A percentile compares a stretch with the other conserved stretches of the same genome.
Evolutionary conservation across 129 eudicot genomes (phyloP).

Genomic region (Logfia minima): DNA sequence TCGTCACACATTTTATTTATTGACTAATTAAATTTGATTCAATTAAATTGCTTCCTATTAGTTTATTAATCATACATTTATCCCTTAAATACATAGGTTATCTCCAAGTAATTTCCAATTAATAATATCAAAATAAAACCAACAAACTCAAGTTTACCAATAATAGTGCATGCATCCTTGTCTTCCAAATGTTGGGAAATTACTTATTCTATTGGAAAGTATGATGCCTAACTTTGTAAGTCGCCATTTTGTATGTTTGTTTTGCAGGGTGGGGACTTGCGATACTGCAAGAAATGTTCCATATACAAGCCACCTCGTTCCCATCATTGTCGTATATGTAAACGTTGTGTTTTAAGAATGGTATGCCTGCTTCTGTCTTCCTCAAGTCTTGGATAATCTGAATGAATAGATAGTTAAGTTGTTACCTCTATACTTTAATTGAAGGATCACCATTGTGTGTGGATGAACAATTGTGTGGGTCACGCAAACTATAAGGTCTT

Average conservation of each 20-base stretch:
- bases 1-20: background rate
- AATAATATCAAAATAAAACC: background rate
- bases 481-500: constrained; percentile 88
- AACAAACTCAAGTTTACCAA: background rate
- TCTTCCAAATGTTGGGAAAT: background rate
- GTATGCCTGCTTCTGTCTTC: constrained; percentile 36
- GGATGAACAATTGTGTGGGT: constrained; percentile 98
- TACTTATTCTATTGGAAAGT: background rate
- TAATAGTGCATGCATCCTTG: background rate
- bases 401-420: constrained; percentile 27
- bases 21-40: background rate
- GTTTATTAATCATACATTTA: background rate
- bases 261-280: constrained; percentile 89
- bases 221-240: background rate
- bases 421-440: constrained; percentile 33
- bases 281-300: constrained; percentile 91
- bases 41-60: too few species aligned
- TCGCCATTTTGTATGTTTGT: background rate
- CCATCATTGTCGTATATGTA: constrained; percentile 93
- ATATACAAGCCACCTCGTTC: constrained; percentile 94
- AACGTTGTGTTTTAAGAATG: constrained; percentile 91
- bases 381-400: constrained; percentile 2
- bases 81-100: too few species aligned
- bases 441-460: constrained; percentile 95
- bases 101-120: too few species aligned